Base-by-base conservation (phyloP, 1,284 basidiomycete species). In the Tilletia walkeri region DNA sequence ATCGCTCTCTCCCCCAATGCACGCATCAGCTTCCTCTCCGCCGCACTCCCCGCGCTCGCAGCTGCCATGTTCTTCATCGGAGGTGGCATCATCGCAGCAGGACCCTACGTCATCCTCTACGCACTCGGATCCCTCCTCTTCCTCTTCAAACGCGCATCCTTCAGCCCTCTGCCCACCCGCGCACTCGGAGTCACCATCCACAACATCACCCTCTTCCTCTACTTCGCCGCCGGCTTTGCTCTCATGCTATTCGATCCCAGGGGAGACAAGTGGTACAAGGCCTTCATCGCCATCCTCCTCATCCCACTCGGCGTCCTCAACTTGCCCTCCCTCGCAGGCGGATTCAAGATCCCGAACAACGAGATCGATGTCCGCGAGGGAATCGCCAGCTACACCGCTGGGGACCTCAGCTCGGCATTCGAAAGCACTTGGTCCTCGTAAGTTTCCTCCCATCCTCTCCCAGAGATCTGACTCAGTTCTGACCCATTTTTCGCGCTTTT, bases 401-500 rank as follows among this genome's bases (percentile, higher is more conserved):
- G 75, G 24, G 72, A 73, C 7, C 72, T 77, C 65, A 74, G 73
- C 69, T 77, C 75, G 45, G 72, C 71, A 10, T 77, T 77, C 38
- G 76, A 77, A 45, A 69, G 76, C 38, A 77, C 76, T 16, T 77
- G 76, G 76, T 75, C 74, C 9, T 76, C 75, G 65, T 66, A 34
- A 48, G 65, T 66, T 45, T 45, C 9, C 41, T 45, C 41, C 9
- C 1, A 9, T 45, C 41, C 41, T 14, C 41, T 45, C 41, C 14
- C 41, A 45, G 9, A 45, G 9, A 7, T 7, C 41, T 45, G 24
- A 30, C 24, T 30, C 24, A 30, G 24, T 30, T 30, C 24, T 30
- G 24, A 30, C 24, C 24, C 24, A 30, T 1, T 30, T 30, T 1
- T 30, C 24, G 24, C 41, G 41, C 41, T 45, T 34, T 5, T 48